A percentile compares a stretch with the other conserved stretches of the same genome.
phyloP scores from a whole-genome alignment of 129 eudicot genomes.

The Artemisia argyi region DNA sequence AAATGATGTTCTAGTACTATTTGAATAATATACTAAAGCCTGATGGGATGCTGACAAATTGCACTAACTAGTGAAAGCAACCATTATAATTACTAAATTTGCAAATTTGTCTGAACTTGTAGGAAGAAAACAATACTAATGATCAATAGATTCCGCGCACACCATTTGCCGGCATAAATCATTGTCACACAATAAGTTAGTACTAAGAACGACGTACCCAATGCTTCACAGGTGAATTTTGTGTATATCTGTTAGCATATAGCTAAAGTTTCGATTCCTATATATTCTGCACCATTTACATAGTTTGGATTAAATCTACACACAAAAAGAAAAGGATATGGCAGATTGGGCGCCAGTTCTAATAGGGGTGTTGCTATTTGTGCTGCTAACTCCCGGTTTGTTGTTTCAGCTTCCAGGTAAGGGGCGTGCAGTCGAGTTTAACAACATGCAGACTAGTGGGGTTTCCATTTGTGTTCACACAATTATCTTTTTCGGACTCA shows the following conservation, averaged over 20 bases:
- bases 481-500: slow-evolving; percentile 53
- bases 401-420: slow-evolving; percentile 64
- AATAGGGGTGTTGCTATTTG: slow-evolving; percentile 56
- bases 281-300: slow-evolving; percentile 27
- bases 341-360: slow-evolving; percentile 72
- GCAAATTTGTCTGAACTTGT: slow-evolving; percentile 10
- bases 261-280: slow-evolving; percentile 16
- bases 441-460: slow-evolving; percentile 66
- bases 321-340: slow-evolving; percentile 25
- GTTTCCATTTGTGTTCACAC: slow-evolving; percentile 61
- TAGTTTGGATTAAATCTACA: not conserved
- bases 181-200: slow-evolving; percentile 27
- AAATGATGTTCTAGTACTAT: not conserved
- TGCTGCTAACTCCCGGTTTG: slow-evolving; percentile 56
- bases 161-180: slow-evolving; percentile 31
- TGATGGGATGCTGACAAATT: slow-evolving; percentile 24
- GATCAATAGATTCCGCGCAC: slow-evolving; percentile 4
- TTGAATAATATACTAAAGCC: not conserved
- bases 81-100: slow-evolving; percentile 1
- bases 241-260: slow-evolving; percentile 29
- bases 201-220: slow-evolving; percentile 22
- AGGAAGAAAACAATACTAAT: not conserved
- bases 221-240: slow-evolving; percentile 20
- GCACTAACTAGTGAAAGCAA: slow-evolving; percentile 18
- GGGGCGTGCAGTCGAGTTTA: slow-evolving; percentile 51